phyloP scores from a whole-genome alignment of 139 green algal genomes.

The Trebouxia sp. region DNA sequence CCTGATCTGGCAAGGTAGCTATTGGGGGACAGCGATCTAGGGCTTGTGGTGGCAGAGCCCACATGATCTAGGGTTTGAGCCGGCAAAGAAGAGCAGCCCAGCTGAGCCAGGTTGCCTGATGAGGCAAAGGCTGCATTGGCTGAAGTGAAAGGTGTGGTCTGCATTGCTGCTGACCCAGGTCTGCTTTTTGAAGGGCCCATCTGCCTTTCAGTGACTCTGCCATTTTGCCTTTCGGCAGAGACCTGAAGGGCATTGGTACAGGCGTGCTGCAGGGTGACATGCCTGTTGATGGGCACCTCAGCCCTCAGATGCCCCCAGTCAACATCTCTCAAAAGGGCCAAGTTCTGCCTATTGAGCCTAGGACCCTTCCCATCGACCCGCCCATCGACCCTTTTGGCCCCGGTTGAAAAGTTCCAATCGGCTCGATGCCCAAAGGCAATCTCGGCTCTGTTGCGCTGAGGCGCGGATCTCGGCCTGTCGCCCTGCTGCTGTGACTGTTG shows the following conservation, averaged over 20 bases:
- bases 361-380: not conserved
- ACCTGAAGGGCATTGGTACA: not conserved
- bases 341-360: not conserved
- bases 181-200: not conserved
- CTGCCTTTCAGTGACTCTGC: not conserved
- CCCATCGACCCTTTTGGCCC: not conserved
- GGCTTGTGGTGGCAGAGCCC: not conserved
- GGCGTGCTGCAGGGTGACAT: constrained; percentile 17
- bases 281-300: constrained; percentile 6
- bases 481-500: not conserved
- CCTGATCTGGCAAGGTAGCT: constrained; percentile 22
- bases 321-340: not conserved
- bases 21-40: constrained; percentile 9
- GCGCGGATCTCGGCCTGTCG: not conserved
- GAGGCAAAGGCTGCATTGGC: not conserved
- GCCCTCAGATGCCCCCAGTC: not conserved
- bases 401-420: constrained; percentile 11
- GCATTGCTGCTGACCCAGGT: not conserved
- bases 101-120: not conserved
- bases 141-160: not conserved
- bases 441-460: not conserved
- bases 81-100: not conserved
- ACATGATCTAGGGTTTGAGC: not conserved
- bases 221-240: not conserved
- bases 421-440: constrained; percentile 16